These are phyloP conservation scores for Penicillium sclerotigenum DNA, from an alignment of 2,329 filamentous ascomycete genomes.

Conservation along the genomic window DNA sequence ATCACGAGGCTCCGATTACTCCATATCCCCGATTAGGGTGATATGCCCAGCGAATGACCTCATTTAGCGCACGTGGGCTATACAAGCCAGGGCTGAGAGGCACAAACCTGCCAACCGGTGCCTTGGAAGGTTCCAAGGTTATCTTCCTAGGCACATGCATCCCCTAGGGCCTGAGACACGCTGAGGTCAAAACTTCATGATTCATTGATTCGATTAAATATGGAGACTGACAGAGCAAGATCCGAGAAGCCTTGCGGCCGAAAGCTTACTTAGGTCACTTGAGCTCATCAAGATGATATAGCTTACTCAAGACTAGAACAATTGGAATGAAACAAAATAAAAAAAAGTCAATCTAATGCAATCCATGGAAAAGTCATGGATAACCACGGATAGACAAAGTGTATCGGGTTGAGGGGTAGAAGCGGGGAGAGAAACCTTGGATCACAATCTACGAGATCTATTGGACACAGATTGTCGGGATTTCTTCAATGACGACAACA, in stretches of 20 bases:
- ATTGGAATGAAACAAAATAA: background rate
- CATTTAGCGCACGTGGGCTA: conserved; percentile 5
- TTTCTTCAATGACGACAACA: conserved; percentile 4
- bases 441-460: background rate
- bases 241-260: background rate
- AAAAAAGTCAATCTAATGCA: background rate
- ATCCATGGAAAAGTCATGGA: background rate
- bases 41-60: conserved; percentile 1
- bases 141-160: background rate
- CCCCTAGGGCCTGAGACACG: background rate
- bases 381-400: background rate
- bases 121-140: background rate
- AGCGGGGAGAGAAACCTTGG: background rate
- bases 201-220: background rate
- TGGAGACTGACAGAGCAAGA: background rate
- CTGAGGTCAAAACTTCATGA: background rate
- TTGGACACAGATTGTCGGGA: background rate
- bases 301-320: background rate
- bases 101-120: background rate
- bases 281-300: background rate
- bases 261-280: conserved; percentile 9
- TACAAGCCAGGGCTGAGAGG: background rate
- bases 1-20: background rate
- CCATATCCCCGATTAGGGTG: background rate
- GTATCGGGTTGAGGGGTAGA: conserved; percentile 3